Evolutionary conservation across 192 early-diverging fungal genomes (phyloP).

Genomic region (Glomus cerebriforme): DNA sequence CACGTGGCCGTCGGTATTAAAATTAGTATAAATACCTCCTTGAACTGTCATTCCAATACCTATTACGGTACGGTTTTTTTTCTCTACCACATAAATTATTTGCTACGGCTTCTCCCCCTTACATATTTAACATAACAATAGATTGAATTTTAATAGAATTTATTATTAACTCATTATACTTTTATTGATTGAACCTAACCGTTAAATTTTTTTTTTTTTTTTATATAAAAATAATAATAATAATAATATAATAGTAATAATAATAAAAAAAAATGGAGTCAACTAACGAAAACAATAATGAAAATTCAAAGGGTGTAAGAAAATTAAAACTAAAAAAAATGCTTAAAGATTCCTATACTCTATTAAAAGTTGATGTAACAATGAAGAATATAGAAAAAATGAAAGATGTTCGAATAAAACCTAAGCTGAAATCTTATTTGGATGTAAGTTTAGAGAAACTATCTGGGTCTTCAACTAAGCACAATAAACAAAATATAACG

Average conservation of each 20-base stretch:
- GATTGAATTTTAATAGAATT: neutral
- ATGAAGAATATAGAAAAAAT: neutral
- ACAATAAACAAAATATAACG: neutral
- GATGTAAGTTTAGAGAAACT: neutral
- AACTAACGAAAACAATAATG: neutral
- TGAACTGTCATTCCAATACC: constrained; percentile 5
- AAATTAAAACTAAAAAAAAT: neutral
- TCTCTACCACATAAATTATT: neutral
- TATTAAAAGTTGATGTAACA: neutral
- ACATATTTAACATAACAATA: constrained; percentile 4
- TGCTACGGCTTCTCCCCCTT: neutral
- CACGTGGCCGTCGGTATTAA: constrained; percentile 14
- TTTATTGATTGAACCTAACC: neutral
- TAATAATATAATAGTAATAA: too few relatives aligned
- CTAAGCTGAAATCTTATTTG: neutral
- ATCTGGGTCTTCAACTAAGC: neutral
- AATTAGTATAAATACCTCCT: constrained; percentile 7
- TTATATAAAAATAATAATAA: neutral
- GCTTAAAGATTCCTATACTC: neutral
- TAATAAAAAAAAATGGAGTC: neutral
- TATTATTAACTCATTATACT: neutral
- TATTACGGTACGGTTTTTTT: constrained; percentile 14
- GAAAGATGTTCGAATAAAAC: neutral
- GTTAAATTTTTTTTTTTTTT: neutral
- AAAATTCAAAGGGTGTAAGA: neutral